Evolutionary conservation across 495 filamentous ascomycete genomes (phyloP), one percentile per base, ranked within the genome.

Genomic region (Talaromyces thailandensis): DNA sequence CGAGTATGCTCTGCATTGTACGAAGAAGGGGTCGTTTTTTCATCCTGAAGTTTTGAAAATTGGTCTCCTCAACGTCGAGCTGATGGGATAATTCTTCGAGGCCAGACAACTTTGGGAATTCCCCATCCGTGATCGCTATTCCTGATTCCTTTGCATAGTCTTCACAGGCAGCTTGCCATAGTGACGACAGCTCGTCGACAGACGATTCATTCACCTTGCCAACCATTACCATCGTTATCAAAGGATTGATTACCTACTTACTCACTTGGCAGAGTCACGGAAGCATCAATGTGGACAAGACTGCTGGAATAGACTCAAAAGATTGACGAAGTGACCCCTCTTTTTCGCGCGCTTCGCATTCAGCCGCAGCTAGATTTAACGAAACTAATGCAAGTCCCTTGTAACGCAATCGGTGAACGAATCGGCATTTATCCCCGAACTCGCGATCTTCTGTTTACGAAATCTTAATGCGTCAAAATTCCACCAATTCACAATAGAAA

Each of bases 111-210:
- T 25, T 52, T 6, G 50, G 50, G 50, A 26, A 52, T 52, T 52
- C 21, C 50, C 8, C 12, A 26, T 52, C 24, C 12, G 2, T 52
- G 50, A 52, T 52, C 6, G 50, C 14, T 6, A 52, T 52, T 25
- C 50, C 24, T 12, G 50, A 26, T 11, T 52, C 50, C 43, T 64
- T 56, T 14, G 58, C 64, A 31, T 66, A 66, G 11, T 62, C 53
- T 12, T 26, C 35, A 58, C 64, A 66, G 12, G 64, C 64, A 1
- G 9, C n/a, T 1, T 35, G 31, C 64, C 62, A 64, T 35, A 66
- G 58, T 43, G 62, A 32, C 16, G 51, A 62, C 12, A 64, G 62
- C 1, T 52, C 35, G 45, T 62, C 25, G 16, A 7, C 14, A 3
- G 50, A 26, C 24, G 50, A 52, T 9, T 52, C 50, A 52, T 52